A percentile compares a stretch with the other conserved stretches of the same genome.
Evolutionary conservation across 176 grass and related monocot species (phyloP).

Genomic region (Thalia dealbata): DNA sequence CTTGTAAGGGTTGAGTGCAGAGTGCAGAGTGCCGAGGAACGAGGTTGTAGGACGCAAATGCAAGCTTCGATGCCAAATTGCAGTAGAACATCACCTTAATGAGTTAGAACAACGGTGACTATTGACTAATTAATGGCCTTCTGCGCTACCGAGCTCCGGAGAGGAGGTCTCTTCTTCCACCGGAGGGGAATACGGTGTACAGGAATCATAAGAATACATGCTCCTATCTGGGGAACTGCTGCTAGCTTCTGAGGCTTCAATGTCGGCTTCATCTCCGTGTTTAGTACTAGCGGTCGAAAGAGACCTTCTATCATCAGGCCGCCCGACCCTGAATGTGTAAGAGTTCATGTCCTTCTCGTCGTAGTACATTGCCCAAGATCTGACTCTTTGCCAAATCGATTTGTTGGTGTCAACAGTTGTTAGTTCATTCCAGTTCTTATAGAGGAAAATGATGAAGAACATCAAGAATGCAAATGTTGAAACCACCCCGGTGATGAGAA

Average conservation of each 20-base stretch:
- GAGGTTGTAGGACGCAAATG: no score
- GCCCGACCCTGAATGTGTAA: neutral
- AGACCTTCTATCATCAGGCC: neutral
- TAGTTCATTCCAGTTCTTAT: conserved; percentile 20
- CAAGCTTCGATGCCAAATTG: no score
- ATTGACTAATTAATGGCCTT: neutral
- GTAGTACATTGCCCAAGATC: conserved; percentile 2
- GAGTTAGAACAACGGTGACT: neutral
- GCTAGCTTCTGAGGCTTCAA: neutral
- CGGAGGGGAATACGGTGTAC: neutral
- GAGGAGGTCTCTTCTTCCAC: neutral
- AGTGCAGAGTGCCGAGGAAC: no score
- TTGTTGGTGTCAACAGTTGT: neutral
- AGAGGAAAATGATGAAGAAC: conserved; percentile 26
- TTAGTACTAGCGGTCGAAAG: neutral
- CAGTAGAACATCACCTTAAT: no score
- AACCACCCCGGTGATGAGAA: conserved; percentile 30
- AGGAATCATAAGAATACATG: neutral
- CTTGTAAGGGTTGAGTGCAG: no score
- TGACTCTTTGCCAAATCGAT: neutral
- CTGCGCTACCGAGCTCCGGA: neutral
- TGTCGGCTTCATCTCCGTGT: neutral
- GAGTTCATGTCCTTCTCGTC: neutral
- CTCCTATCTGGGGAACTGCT: neutral
- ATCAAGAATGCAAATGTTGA: conserved; percentile 30